These are phyloP conservation scores for Epichloe gansuensis DNA, from an alignment of 2,329 filamentous ascomycete species.

Conservation along the genomic window DNA sequence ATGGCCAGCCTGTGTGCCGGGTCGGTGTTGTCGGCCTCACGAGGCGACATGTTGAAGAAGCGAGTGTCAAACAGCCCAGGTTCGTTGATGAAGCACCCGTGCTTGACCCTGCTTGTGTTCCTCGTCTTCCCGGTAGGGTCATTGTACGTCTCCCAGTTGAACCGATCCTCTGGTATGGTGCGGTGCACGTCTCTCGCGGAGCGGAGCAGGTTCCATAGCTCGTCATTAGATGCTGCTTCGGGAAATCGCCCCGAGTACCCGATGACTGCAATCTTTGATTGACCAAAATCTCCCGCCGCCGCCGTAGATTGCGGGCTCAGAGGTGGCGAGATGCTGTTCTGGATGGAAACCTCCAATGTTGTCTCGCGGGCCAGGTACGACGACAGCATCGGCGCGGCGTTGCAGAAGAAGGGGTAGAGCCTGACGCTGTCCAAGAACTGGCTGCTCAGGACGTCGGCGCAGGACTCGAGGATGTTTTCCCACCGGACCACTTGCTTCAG, in stretches of 20 bases:
- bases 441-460: neutral
- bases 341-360: too few species aligned
- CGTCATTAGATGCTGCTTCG: conserved; percentile 20
- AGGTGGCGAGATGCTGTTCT: too few species aligned
- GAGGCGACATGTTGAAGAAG: conserved; percentile 72
- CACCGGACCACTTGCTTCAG: too few species aligned
- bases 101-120: conserved; percentile 56
- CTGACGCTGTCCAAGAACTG: neutral
- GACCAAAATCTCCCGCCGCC: too few species aligned
- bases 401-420: neutral
- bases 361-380: too few species aligned
- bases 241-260: conserved; percentile 38
- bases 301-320: too few species aligned
- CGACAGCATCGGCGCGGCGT: neutral
- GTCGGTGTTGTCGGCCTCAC: conserved; percentile 60
- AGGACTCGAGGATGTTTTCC: too few species aligned
- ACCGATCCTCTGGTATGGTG: conserved; percentile 48
- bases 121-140: conserved; percentile 53
- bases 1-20: conserved; percentile 63
- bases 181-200: conserved; percentile 46
- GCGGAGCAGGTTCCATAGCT: conserved; percentile 50
- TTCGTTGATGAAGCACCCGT: conserved; percentile 55
- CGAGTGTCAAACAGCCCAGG: conserved; percentile 60
- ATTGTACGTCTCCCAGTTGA: conserved; percentile 52
- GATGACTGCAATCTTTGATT: conserved; percentile 54